A percentile compares a stretch with the other conserved stretches of the same genome.
phyloP scores from a whole-genome alignment of 169 alveolate genomes.

The Babesia gibsoni region DNA sequence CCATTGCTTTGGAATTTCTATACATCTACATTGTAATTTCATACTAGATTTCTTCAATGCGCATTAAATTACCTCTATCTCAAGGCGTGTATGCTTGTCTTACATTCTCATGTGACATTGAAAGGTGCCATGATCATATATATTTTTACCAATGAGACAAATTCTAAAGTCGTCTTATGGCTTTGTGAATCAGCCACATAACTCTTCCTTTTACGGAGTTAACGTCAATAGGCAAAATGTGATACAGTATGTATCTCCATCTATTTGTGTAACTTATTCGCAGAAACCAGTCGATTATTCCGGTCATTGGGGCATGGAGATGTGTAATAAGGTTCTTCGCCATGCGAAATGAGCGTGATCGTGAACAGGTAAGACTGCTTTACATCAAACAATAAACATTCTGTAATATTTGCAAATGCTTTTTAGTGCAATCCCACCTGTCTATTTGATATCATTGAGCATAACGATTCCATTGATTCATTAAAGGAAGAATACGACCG shows the following conservation, averaged over 20 bases:
- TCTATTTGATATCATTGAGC: not conserved
- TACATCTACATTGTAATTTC: no score
- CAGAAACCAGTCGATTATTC: constrained; percentile 1
- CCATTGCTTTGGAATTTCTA: no score
- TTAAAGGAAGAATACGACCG: not conserved
- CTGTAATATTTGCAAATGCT: no score
- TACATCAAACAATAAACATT: no score
- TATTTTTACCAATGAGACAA: constrained; percentile 1
- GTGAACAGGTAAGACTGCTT: constrained; percentile 2
- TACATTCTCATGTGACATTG: no score
- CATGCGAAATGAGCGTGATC: not conserved
- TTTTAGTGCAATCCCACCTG: no score
- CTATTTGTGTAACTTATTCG: no score
- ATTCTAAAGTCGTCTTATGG: not conserved
- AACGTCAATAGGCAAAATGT: not conserved
- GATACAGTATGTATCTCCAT: not conserved
- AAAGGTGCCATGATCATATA: no score
- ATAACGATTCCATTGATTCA: not conserved
- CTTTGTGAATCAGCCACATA: constrained; percentile 6
- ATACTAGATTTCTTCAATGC: no score
- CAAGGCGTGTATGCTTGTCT: no score
- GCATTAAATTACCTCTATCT: no score
- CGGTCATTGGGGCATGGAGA: constrained; percentile 24
- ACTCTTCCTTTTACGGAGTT: not conserved
- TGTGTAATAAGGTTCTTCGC: constrained; percentile 23